A percentile compares a stretch with the other conserved stretches of the same genome.
phyloP scores from a whole-genome alignment of 2,329 filamentous ascomycete species.

The Alternaria gaisen region DNA sequence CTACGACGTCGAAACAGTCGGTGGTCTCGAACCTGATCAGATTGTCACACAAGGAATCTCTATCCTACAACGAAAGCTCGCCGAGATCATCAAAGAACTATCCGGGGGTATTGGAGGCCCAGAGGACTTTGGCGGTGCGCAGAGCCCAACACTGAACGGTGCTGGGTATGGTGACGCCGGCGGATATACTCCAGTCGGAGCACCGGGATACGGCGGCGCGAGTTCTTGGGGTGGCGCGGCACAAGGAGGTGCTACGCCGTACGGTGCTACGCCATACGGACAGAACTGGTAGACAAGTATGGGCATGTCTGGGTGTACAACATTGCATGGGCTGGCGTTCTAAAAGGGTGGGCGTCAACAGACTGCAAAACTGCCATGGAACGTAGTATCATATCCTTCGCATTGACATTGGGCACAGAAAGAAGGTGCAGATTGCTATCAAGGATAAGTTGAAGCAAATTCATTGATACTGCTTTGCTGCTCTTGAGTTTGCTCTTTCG shows the following conservation, averaged over 20 bases:
- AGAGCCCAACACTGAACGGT: conserved; percentile 66
- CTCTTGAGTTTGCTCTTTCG: background rate
- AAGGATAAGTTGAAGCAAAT: conserved; percentile 10
- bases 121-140: conserved; percentile 68
- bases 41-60: conserved; percentile 90
- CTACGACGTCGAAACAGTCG: conserved; percentile 89
- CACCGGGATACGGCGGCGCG: conserved; percentile 60
- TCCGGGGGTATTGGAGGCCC: conserved; percentile 63
- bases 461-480: conserved; percentile 14
- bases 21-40: conserved; percentile 85
- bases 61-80: conserved; percentile 89
- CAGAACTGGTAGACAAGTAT: conserved; percentile 32
- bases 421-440: background rate
- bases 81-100: conserved; percentile 74
- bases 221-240: conserved; percentile 70
- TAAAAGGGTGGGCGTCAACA: conserved; percentile 18
- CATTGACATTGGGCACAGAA: background rate
- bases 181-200: conserved; percentile 69
- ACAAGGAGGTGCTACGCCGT: conserved; percentile 60
- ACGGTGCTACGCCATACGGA: conserved; percentile 70
- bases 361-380: background rate
- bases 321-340: conserved; percentile 43
- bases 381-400: background rate
- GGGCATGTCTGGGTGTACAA: conserved; percentile 22
- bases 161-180: conserved; percentile 63